Evolutionary conservation across 2,329 filamentous ascomycete genomes (phyloP).

Genomic region (Aspergillus floridensis): DNA sequence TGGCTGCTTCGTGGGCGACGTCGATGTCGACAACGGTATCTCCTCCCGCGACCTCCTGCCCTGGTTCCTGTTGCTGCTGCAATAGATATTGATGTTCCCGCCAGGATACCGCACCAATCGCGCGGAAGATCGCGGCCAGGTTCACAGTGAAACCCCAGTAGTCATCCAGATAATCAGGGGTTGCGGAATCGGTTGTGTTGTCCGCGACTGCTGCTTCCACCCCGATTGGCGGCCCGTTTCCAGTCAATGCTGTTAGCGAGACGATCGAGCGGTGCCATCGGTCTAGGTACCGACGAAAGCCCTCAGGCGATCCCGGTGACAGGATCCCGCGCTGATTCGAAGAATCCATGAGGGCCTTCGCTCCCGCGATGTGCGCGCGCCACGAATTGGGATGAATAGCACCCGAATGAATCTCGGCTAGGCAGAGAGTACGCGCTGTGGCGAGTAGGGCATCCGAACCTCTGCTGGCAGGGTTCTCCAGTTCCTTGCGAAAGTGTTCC

Average conservation of each 20-base stretch:
- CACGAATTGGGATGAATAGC: slow-evolving; percentile 42
- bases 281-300: slow-evolving; percentile 39
- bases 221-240: slow-evolving; percentile 38
- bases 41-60: slow-evolving; percentile 16
- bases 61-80: slow-evolving; percentile 1
- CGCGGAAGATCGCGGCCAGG: slow-evolving; percentile 38
- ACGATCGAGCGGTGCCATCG: slow-evolving; percentile 45
- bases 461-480: slow-evolving; percentile 33
- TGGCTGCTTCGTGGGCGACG: slow-evolving; percentile 29
- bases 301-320: slow-evolving; percentile 27
- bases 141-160: slow-evolving; percentile 45
- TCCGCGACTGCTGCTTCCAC: slow-evolving; percentile 16
- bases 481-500: slow-evolving; percentile 41
- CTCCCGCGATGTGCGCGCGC: slow-evolving; percentile 45
- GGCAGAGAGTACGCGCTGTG: slow-evolving; percentile 43
- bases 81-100: slow-evolving; percentile 22
- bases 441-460: slow-evolving; percentile 39
- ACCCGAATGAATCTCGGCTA: slow-evolving; percentile 45
- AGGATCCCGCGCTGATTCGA: slow-evolving; percentile 19
- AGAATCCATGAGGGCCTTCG: slow-evolving; percentile 37
- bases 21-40: slow-evolving; percentile 15
- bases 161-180: slow-evolving; percentile 41
- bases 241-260: slow-evolving; percentile 41
- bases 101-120: slow-evolving; percentile 39
- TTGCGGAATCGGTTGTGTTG: slow-evolving; percentile 8